Percentiles rank a stretch among this genome's conserved stretches.
phyloP scores from a whole-genome alignment of 2,329 filamentous ascomycete genomes.

The Hortaea sp. region DNA sequence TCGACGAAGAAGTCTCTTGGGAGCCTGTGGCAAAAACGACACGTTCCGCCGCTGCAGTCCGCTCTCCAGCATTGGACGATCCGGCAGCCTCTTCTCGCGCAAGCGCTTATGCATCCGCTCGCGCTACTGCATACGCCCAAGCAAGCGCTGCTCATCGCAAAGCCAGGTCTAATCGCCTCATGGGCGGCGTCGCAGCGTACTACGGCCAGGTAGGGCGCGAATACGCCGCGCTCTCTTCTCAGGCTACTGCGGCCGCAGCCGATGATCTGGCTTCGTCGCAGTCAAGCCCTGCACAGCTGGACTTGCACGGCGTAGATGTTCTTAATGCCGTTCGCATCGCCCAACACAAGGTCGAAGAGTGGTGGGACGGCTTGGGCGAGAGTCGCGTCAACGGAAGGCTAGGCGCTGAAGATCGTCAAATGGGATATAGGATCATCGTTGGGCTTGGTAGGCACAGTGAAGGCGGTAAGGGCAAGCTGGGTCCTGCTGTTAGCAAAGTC shows the following conservation, averaged over 20 bases:
- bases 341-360: constrained; percentile 52
- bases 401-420: constrained; percentile 34
- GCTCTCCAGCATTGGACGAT: constrained; percentile 9
- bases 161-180: constrained; percentile 60
- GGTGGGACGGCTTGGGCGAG: constrained; percentile 70
- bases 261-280: constrained; percentile 60
- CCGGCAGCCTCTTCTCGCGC: constrained; percentile 6
- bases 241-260: constrained; percentile 55
- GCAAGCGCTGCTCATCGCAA: constrained; percentile 49
- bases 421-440: constrained; percentile 65
- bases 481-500: constrained; percentile 68
- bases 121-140: constrained; percentile 45
- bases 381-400: constrained; percentile 40
- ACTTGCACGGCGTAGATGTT: constrained; percentile 77
- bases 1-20: constrained; percentile 19
- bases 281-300: constrained; percentile 50
- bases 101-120: constrained; percentile 33
- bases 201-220: constrained; percentile 64
- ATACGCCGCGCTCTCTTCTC: constrained; percentile 47
- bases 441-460: constrained; percentile 70
- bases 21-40: neutral
- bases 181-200: constrained; percentile 64
- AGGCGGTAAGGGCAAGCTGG: constrained; percentile 64
- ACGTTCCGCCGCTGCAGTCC: neutral
- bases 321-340: constrained; percentile 73